Evolutionary conservation across 2,329 filamentous ascomycete species (phyloP).

Genomic region (Rutstroemia sydowiana): DNA sequence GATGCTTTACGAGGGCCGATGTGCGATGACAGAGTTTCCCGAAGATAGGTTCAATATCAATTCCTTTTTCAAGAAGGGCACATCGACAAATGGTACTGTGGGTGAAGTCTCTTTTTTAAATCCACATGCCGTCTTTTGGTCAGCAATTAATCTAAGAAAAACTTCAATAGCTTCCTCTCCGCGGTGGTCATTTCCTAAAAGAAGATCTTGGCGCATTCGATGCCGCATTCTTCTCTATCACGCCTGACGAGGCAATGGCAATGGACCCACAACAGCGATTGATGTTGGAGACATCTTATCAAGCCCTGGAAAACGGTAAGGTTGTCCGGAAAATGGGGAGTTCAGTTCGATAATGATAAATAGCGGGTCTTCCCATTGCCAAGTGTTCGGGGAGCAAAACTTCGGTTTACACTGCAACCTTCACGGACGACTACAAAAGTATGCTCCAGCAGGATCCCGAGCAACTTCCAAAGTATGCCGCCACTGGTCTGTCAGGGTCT

Average conservation of each 20-base stretch:
- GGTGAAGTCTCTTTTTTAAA: too few relatives aligned
- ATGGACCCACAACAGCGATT: constrained; percentile 43
- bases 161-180: neutral
- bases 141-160: too few relatives aligned
- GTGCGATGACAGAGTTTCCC: constrained; percentile 38
- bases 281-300: constrained; percentile 35
- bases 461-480: constrained; percentile 1
- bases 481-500: too few relatives aligned
- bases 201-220: constrained; percentile 15
- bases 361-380: constrained; percentile 27
- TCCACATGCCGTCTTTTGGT: neutral
- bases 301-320: constrained; percentile 25
- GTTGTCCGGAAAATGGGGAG: neutral
- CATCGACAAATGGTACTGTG: too few relatives aligned
- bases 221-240: constrained; percentile 18
- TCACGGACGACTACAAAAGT: constrained; percentile 2
- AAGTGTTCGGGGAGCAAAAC: constrained; percentile 44
- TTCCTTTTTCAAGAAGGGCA: neutral
- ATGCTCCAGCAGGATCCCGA: too few relatives aligned
- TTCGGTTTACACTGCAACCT: too few relatives aligned
- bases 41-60: neutral
- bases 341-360: neutral
- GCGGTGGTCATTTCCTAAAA: constrained; percentile 3
- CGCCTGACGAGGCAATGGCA: constrained; percentile 18
- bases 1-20: constrained; percentile 37